Conservation (phyloP, 306 rosid species). For the Inga laurina region DNA sequence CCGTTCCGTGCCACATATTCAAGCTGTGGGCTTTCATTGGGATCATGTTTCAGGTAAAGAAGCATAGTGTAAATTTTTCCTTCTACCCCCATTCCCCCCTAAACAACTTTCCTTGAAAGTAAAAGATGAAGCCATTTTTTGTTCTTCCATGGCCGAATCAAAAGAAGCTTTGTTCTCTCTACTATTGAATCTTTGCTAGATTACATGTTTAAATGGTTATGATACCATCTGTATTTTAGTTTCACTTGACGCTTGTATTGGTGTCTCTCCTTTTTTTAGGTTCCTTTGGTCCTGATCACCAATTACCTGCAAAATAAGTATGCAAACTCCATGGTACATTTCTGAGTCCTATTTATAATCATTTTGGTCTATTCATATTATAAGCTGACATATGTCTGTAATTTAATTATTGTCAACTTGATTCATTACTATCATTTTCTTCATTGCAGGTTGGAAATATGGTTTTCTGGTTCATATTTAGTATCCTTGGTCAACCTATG, state of each 20-base stretch:
- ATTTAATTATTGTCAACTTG: constrained; percentile 7
- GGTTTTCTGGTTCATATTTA: constrained; percentile 88
- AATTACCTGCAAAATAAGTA: constrained; percentile 75
- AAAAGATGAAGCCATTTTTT: neutral
- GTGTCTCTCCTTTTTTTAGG: constrained; percentile 39
- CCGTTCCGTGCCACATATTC: constrained; percentile 96
- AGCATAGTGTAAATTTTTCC: neutral
- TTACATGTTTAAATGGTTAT: neutral
- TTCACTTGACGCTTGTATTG: constrained; percentile 25
- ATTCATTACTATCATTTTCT: constrained; percentile 8
- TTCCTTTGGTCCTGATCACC: constrained; percentile 84
- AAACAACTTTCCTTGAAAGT: neutral
- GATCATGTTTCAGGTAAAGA: constrained; percentile 85
- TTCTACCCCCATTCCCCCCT: neutral
- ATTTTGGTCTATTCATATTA: constrained; percentile 7
- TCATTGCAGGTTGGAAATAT: constrained; percentile 83
- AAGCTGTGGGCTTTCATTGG: constrained; percentile 92
- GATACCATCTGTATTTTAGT: constrained; percentile 16
- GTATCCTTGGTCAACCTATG: constrained; percentile 98
- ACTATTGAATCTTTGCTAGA: neutral
- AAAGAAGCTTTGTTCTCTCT: neutral
- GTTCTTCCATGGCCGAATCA: neutral
- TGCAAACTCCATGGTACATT: constrained; percentile 81
- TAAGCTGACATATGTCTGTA: neutral
- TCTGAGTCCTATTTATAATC: constrained; percentile 20